Conservation (phyloP, 345 rosid species). For the Rhodomyrtus tomentosa region DNA sequence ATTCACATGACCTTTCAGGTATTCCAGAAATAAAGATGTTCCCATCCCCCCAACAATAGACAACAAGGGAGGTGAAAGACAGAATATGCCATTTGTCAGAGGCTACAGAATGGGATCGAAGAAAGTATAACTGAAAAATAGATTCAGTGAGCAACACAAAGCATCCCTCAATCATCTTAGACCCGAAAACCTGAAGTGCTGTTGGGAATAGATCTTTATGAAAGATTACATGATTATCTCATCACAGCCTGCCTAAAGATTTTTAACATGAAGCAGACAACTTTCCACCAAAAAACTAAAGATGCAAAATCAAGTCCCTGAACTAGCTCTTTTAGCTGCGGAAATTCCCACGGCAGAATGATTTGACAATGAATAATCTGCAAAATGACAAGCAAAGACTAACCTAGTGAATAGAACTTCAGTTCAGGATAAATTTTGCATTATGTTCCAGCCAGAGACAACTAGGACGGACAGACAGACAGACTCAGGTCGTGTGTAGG, state of each 20-base stretch:
- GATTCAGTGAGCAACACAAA: neutral
- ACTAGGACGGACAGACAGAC: neutral
- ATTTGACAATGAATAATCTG: neutral
- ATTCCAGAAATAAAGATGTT: neutral
- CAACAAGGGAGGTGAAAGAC: neutral
- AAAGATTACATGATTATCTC: neutral
- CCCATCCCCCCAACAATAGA: neutral
- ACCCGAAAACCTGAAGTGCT: neutral
- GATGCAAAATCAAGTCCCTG: neutral
- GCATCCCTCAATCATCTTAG: neutral
- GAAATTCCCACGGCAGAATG: neutral
- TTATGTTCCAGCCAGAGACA: neutral
- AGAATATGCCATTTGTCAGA: neutral
- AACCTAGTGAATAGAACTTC: neutral
- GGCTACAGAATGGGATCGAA: neutral
- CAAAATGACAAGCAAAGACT: neutral
- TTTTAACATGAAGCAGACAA: neutral
- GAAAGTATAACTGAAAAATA: neutral
- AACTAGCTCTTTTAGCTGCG: neutral
- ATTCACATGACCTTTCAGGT: neutral
- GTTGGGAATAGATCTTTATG: neutral
- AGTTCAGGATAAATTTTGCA: neutral
- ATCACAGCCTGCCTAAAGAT: neutral
- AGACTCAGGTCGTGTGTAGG: neutral
- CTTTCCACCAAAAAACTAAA: neutral